Conservation (phyloP, 371 early-diverging fungal genomes). For the Mucor circinelloides region DNA sequence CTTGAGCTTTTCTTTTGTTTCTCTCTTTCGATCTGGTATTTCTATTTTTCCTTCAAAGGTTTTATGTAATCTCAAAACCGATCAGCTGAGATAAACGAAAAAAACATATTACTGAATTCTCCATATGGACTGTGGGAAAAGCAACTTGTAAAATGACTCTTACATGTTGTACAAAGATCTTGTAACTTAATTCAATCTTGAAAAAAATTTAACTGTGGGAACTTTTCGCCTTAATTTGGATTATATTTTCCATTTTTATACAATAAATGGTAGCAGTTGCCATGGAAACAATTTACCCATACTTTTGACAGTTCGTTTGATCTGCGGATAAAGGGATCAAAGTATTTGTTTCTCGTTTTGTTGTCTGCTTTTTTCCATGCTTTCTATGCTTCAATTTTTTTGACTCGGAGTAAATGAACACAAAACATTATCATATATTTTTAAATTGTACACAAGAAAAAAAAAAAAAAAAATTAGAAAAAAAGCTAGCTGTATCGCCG, state of each 20-base stretch:
- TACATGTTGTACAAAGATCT: background rate
- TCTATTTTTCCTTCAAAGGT: background rate
- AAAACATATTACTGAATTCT: background rate
- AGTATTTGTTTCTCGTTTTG: background rate
- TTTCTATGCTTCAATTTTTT: background rate
- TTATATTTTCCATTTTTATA: background rate
- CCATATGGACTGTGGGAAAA: background rate
- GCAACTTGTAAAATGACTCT: background rate
- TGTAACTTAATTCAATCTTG: background rate
- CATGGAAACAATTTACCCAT: background rate
- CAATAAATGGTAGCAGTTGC: background rate
- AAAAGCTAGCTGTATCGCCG: background rate
- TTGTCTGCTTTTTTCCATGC: background rate
- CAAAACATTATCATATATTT: background rate
- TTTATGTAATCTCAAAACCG: background rate
- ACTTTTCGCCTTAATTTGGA: background rate
- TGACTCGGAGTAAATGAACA: background rate
- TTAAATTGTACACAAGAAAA: background rate
- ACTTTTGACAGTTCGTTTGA: background rate
- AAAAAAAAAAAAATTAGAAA: background rate
- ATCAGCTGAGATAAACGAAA: background rate
- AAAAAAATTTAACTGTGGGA: conserved; percentile 1
- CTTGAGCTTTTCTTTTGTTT: too few species aligned
- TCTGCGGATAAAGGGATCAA: background rate
- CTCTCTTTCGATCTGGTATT: background rate